phyloP scores from a whole-genome alignment of 2,329 filamentous ascomycete species.

The Clathrospora elynae region DNA sequence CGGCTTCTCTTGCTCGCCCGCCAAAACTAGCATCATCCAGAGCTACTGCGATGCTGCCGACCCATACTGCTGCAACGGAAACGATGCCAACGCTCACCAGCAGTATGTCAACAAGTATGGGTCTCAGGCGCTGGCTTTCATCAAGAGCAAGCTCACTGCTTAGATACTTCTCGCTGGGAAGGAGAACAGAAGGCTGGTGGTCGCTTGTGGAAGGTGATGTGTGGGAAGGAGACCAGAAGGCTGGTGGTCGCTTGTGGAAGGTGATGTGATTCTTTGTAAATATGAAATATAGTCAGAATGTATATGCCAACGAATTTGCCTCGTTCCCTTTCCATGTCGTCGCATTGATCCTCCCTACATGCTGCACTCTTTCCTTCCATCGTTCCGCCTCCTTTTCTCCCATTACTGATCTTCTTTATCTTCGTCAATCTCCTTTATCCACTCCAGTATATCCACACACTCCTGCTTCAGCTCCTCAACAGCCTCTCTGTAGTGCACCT shows the following conservation, averaged over 20 bases:
- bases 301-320: neutral
- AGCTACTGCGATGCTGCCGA: constrained; percentile 69
- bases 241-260: neutral
- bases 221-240: too few relatives aligned
- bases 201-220: too few relatives aligned
- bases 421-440: too few relatives aligned
- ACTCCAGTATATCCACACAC: too few relatives aligned
- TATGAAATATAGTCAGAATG: constrained; percentile 3
- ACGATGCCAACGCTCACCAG: constrained; percentile 64
- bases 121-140: constrained; percentile 62
- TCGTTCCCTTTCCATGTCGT: neutral
- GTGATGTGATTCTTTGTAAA: constrained; percentile 7
- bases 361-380: too few relatives aligned
- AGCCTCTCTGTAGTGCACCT: too few relatives aligned
- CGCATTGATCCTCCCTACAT: too few relatives aligned
- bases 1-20: constrained; percentile 61
- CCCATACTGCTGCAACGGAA: constrained; percentile 70
- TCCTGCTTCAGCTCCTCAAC: too few relatives aligned
- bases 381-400: too few relatives aligned
- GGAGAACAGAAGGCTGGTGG: neutral
- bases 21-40: constrained; percentile 61
- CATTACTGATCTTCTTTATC: too few relatives aligned
- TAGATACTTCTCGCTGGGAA: constrained; percentile 15
- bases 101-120: constrained; percentile 67
- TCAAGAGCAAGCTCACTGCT: constrained; percentile 58